Percentiles rank a stretch among this genome's conserved stretches.
Conservation (phyloP, 2,329 filamentous ascomycete species). For the Claviceps sp. region DNA sequence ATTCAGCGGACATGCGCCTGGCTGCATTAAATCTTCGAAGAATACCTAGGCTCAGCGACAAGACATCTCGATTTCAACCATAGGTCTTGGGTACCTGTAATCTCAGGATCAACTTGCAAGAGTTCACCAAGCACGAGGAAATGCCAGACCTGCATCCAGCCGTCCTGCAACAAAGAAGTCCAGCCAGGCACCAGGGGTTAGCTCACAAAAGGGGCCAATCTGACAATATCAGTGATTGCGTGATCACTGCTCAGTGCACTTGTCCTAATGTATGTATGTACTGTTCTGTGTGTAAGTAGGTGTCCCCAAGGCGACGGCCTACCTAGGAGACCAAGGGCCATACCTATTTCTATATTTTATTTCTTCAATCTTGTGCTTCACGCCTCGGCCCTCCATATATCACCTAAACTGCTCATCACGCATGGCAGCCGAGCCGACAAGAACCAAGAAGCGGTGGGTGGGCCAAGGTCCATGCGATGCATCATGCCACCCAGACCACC, state of each 20-base stretch:
- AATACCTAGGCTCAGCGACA: not conserved
- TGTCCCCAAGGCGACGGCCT: no score
- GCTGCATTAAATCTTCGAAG: not conserved
- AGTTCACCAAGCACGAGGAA: not conserved
- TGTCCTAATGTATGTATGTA: no score
- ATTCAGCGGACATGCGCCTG: not conserved
- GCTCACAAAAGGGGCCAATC: not conserved
- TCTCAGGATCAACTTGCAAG: not conserved
- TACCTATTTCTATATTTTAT: no score
- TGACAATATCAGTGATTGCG: slow-evolving; percentile 1
- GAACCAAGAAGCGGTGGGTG: not conserved
- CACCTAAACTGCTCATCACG: no score
- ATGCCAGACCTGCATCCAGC: slow-evolving; percentile 3
- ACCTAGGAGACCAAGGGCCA: no score
- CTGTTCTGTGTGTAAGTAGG: no score
- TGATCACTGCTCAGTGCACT: no score
- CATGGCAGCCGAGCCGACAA: not conserved
- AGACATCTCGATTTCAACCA: not conserved
- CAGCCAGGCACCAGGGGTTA: not conserved
- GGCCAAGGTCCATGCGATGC: not conserved
- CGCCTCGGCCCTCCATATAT: no score
- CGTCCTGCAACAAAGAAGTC: not conserved
- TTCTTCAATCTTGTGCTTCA: no score
- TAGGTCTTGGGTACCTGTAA: not conserved
- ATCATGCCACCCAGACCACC: not conserved